Evolutionary conservation across 225 moss, liverwort and hornwort species (phyloP), one percentile per base, ranked within the genome.

Genomic region (Polytrichum formosum): DNA sequence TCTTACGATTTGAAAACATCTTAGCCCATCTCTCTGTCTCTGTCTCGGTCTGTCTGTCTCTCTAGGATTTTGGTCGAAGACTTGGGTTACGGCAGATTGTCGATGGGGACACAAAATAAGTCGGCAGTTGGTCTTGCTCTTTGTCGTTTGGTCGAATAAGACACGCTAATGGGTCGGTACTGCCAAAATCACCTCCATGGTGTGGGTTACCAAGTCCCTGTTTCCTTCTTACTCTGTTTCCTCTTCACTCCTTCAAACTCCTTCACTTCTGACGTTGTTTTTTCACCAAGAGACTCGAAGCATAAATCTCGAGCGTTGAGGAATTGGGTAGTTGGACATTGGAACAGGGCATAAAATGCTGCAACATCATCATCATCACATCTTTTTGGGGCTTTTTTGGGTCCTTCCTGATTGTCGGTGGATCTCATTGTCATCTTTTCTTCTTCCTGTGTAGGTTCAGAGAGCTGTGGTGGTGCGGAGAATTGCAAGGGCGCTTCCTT

Each of bases 321-420:
- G 46, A 61, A 26, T 61, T 61, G 60, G 60, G 60, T 61, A 22
- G 60, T 61, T 61, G 60, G 20, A 61, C 60, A 61, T 61, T 6
- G 60, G 60, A 61, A 61, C 20, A 61, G 7, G 60, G 26, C 60
- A 61, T 61, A 22, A 61, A 22, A 61, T 61, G n/a, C 21, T 61
- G 60, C 60, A 61, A 22, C 60, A 61, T 22, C 60, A 61, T 61
- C 60, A 61, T 61, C 60, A 61, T 22, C 60, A 21, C 60, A 61
- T 22, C 21, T 22, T 61, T 61, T 61, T 22, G 6, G 59, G 59
- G 1, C 5, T 59, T 60, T 60, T 60, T 60, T 7, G 60, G 60
- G 5, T 9, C 9, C 1, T 22, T 61, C 60, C 60, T 22, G 60
- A 61, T 61, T 61, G n/a, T 61, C 20, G n/a, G 60, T 61, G 20